Base-by-base conservation (phyloP, 257 asterid species). In the Scutellaria minor region DNA sequence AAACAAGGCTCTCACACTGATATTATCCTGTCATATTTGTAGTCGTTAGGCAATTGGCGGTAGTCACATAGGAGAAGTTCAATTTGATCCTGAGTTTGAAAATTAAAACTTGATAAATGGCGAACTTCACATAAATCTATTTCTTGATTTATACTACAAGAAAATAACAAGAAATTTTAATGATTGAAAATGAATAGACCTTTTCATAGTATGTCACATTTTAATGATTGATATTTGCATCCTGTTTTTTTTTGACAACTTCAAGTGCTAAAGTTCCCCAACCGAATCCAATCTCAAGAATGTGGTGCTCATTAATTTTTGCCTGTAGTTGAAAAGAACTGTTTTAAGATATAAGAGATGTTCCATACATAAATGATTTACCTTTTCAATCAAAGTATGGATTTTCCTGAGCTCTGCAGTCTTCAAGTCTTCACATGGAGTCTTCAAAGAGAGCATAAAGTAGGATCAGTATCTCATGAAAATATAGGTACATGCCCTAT, bases 221-320 rank as follows among this genome's bases (percentile, higher is more conserved):
- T n/a, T n/a, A n/a, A n/a, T n/a, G n/a, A n/a, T n/a, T 31, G 37
- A 31, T 90, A 90, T 75, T 77, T 83, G 79, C 97, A 88, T 61
- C 97, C 92, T 0, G 89, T 87, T 61, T 35, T 72, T 76, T 81
- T 83, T n/a, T n/a, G 0, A 90, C 97, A 62, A 57, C 78, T 79
- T 90, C 97, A 42, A 90, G 42, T 3, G 93, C 95, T 8, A 85
- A 75, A 60, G 81, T 79, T 67, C 95, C 93, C 96, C 95, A 88
- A 12, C 96, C 95, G 44, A 84, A 85, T 42, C 96, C 95, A 1
- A 90, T 82, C 80, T 90, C 95, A 18, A 90, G 80, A 68, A 90
- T 64, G 72, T 88, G 89, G 72, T 88, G 89, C n/a, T 85, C 82
- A 5, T 68, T 63, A 3, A 90, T 79, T 77, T 64, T 84, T 41